A percentile compares a stretch with the other conserved stretches of the same genome.
These are phyloP conservation scores for Hansenula anomala DNA, from an alignment of 1,139 yeast species.

Conservation along the genomic window DNA sequence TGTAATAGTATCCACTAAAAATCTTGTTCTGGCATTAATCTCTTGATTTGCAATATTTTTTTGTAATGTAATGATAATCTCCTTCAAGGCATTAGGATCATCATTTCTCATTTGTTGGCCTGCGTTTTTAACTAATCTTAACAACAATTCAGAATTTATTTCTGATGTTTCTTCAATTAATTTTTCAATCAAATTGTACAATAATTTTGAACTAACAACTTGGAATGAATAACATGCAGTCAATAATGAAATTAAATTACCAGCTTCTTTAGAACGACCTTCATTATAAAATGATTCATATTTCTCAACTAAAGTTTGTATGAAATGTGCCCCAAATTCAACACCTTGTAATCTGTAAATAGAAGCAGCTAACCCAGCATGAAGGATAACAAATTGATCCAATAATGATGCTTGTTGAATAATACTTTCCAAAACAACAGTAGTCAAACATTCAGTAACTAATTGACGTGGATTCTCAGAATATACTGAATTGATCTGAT, in stretches of 20 bases:
- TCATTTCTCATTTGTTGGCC: constrained; percentile 88
- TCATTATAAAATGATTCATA: constrained; percentile 37
- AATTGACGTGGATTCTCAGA: constrained; percentile 66
- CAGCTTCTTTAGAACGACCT: constrained; percentile 46
- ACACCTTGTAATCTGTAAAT: constrained; percentile 76
- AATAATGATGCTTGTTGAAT: constrained; percentile 59
- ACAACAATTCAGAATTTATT: constrained; percentile 67
- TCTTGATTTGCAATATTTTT: constrained; percentile 37
- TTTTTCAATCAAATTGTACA: constrained; percentile 68
- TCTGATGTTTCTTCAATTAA: constrained; percentile 61
- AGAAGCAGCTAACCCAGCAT: constrained; percentile 75
- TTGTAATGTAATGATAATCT: constrained; percentile 61
- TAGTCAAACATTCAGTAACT: constrained; percentile 66
- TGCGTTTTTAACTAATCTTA: constrained; percentile 65
- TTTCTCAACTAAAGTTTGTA: constrained; percentile 73
- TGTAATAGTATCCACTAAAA: constrained; percentile 78
- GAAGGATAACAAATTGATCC: constrained; percentile 75
- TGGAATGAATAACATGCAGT: constrained; percentile 78
- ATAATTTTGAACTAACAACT: constrained; percentile 62
- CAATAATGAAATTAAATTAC: constrained; percentile 68
- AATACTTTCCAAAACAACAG: constrained; percentile 62
- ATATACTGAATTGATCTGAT: constrained; percentile 62
- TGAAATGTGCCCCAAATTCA: constrained; percentile 84
- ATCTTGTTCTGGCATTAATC: constrained; percentile 65
- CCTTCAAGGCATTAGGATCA: constrained; percentile 82